A percentile compares a stretch with the other conserved stretches of the same genome.
phyloP scores from a whole-genome alignment of 371 early-diverging fungal species.

The Circinella umbellata region DNA sequence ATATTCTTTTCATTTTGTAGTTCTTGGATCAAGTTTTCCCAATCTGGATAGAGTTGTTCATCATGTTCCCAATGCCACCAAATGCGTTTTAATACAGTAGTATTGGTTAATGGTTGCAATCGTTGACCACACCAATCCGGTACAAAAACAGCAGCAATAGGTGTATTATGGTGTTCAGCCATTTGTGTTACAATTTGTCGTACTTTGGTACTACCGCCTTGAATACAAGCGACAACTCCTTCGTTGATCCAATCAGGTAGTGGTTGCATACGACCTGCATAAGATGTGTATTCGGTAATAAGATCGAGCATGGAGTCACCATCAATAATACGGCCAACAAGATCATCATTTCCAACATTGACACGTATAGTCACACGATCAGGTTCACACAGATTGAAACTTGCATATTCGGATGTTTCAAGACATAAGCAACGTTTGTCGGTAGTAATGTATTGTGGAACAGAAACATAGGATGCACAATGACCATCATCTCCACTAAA shows the following conservation, averaged over 20 bases:
- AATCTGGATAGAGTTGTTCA: slow-evolving; percentile 45
- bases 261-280: slow-evolving; percentile 51
- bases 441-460: slow-evolving; percentile 58
- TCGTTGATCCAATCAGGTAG: slow-evolving; percentile 54
- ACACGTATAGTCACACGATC: slow-evolving; percentile 49
- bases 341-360: slow-evolving; percentile 20
- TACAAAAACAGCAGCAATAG: slow-evolving; percentile 49
- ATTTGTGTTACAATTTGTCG: slow-evolving; percentile 34
- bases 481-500: slow-evolving; percentile 30
- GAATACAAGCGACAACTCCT: slow-evolving; percentile 51
- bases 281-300: slow-evolving; percentile 51
- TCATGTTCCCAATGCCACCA: slow-evolving; percentile 64
- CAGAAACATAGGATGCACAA: slow-evolving; percentile 47
- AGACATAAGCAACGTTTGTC: slow-evolving; percentile 51
- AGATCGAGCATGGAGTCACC: slow-evolving; percentile 48
- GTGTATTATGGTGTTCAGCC: slow-evolving; percentile 26
- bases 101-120: slow-evolving; percentile 24
- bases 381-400: slow-evolving; percentile 50
- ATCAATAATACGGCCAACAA: slow-evolving; percentile 46
- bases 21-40: slow-evolving; percentile 40
- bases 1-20: slow-evolving; percentile 25
- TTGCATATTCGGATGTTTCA: slow-evolving; percentile 53
- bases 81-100: slow-evolving; percentile 30
- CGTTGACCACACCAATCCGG: slow-evolving; percentile 59
- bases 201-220: slow-evolving; percentile 51